phyloP scores from a whole-genome alignment of 2,329 filamentous ascomycete species.

The Emmonsiellopsis sp. region DNA sequence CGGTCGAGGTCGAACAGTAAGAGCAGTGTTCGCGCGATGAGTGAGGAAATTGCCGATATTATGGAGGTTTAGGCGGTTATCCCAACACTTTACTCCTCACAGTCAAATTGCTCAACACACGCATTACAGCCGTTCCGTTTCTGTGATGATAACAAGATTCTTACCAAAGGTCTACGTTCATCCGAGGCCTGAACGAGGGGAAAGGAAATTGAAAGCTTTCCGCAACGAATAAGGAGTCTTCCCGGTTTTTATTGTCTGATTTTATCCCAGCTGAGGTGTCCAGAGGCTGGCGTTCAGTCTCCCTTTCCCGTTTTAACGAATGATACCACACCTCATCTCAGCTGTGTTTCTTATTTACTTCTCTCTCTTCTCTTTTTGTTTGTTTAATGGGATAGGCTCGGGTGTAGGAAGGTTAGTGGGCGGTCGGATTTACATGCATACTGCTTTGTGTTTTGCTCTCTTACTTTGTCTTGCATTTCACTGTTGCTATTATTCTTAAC shows the following conservation, averaged over 20 bases:
- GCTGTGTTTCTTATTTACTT: neutral
- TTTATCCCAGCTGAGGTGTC: neutral
- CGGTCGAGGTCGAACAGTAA: slow-evolving; percentile 31
- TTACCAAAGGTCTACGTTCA: neutral
- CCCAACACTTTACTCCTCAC: neutral
- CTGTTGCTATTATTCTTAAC: neutral
- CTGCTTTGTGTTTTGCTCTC: neutral
- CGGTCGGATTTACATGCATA: neutral
- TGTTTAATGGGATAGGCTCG: neutral
- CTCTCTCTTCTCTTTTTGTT: neutral
- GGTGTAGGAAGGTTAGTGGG: neutral
- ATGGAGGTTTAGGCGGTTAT: slow-evolving; percentile 41
- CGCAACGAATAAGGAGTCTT: neutral
- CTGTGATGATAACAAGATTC: neutral
- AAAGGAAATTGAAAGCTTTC: neutral
- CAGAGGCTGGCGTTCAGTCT: neutral
- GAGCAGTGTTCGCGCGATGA: slow-evolving; percentile 42
- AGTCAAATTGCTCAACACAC: neutral
- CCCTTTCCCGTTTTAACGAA: neutral
- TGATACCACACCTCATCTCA: neutral
- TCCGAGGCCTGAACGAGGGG: neutral
- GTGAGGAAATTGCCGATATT: slow-evolving; percentile 44
- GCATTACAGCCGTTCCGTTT: neutral
- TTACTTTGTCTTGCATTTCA: neutral
- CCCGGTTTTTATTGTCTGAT: neutral